phyloP scores from a whole-genome alignment of 2,329 filamentous ascomycete genomes.

The Orbilia blumenaviensis region DNA sequence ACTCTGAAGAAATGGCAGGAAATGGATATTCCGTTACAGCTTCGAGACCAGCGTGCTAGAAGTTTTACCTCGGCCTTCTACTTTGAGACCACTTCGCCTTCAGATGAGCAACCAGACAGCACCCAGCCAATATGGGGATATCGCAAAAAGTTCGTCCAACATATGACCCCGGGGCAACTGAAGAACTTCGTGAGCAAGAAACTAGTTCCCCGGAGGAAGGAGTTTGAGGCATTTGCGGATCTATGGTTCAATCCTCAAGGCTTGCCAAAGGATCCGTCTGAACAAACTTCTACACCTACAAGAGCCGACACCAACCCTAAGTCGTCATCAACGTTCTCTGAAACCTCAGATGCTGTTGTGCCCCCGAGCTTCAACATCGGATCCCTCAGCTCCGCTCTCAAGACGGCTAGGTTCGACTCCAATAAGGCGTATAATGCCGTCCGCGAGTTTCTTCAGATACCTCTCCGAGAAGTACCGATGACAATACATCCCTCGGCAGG shows the following conservation, averaged over 20 bases:
- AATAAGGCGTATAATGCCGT: slow-evolving; percentile 53
- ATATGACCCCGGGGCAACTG: slow-evolving; percentile 55
- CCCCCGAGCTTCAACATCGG: slow-evolving; percentile 9
- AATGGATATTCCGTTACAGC: slow-evolving; percentile 55
- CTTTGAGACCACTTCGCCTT: neutral
- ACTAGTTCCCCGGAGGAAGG: slow-evolving; percentile 52
- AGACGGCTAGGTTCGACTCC: slow-evolving; percentile 16
- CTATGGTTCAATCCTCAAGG: slow-evolving; percentile 5
- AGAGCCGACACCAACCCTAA: neutral
- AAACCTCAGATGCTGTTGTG: neutral
- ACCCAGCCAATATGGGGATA: slow-evolving; percentile 55
- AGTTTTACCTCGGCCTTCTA: slow-evolving; percentile 55
- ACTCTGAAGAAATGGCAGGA: slow-evolving; percentile 58
- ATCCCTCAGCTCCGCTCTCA: neutral
- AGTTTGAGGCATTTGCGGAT: slow-evolving; percentile 54
- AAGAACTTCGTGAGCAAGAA: slow-evolving; percentile 53
- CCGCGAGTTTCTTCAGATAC: slow-evolving; percentile 56
- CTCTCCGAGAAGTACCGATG: slow-evolving; percentile 47
- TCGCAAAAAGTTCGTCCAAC: slow-evolving; percentile 55
- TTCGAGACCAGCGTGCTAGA: slow-evolving; percentile 1
- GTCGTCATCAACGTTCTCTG: neutral
- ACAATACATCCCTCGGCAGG: slow-evolving; percentile 56
- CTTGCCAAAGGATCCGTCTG: neutral
- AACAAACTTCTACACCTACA: neutral
- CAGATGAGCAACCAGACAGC: neutral